phyloP scores from a whole-genome alignment of 2,329 filamentous ascomycete species.

The Colletotrichum nymphaeae region DNA sequence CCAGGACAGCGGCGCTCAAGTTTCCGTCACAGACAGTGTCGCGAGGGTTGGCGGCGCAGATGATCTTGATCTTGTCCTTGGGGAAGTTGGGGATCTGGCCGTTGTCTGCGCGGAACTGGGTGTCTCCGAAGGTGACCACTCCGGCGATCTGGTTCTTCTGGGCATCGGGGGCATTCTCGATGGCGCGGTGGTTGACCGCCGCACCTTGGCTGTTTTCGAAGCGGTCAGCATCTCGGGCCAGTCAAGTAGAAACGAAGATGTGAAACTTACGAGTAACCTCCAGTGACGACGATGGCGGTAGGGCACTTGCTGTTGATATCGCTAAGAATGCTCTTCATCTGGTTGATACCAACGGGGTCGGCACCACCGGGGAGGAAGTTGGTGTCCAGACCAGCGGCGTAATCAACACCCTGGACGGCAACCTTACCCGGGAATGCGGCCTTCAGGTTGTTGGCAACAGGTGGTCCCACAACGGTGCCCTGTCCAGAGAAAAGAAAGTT shows the following conservation, averaged over 20 bases:
- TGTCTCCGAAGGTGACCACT: constrained; percentile 40
- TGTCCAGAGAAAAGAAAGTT: not conserved
- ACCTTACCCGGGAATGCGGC: constrained; percentile 35
- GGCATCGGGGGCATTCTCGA: constrained; percentile 37
- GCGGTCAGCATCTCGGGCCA: not conserved
- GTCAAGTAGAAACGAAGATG: not conserved
- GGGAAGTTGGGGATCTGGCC: constrained; percentile 49
- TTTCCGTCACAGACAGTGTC: constrained; percentile 27
- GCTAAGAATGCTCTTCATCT: constrained; percentile 46
- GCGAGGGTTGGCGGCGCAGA: constrained; percentile 19
- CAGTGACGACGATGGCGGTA: not conserved
- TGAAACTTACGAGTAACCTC: not conserved
- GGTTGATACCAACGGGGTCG: constrained; percentile 42
- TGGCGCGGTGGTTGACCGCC: constrained; percentile 40
- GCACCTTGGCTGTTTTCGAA: constrained; percentile 46
- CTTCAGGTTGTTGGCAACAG: constrained; percentile 33
- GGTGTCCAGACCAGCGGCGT: constrained; percentile 44
- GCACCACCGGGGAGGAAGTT: constrained; percentile 47
- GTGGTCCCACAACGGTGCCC: constrained; percentile 35
- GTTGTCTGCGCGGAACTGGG: constrained; percentile 43
- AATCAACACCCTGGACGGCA: constrained; percentile 45
- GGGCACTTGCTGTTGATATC: constrained; percentile 49
- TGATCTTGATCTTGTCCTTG: constrained; percentile 44
- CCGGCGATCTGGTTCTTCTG: constrained; percentile 37
- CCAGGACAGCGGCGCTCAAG: constrained; percentile 14